Evolutionary conservation across 257 asterid genomes (phyloP).

Genomic region (Solanum neorickii): DNA sequence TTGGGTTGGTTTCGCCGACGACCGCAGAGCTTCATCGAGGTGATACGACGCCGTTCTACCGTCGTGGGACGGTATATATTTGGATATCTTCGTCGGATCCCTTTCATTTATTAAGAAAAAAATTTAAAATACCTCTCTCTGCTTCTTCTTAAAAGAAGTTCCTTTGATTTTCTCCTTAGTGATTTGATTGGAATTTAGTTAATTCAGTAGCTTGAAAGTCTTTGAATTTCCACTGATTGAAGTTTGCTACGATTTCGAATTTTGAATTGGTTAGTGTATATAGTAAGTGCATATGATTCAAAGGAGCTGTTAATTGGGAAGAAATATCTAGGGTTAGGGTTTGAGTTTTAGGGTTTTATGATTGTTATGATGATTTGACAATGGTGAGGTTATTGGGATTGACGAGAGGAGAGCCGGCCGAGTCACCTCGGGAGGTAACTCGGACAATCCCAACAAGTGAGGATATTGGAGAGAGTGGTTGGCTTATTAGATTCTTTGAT

Average conservation of each 20-base stretch:
- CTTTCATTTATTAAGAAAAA: background rate
- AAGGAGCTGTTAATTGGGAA: constrained; percentile 13
- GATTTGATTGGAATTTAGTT: background rate
- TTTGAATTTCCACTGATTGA: background rate
- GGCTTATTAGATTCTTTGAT: constrained; percentile 84
- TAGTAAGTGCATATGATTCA: constrained; percentile 11
- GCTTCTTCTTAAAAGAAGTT: background rate
- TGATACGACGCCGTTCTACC: background rate
- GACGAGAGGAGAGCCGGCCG: constrained; percentile 63
- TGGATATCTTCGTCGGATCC: background rate
- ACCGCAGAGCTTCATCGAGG: background rate
- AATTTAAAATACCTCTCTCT: background rate
- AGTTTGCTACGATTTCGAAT: background rate
- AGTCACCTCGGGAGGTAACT: constrained; percentile 87
- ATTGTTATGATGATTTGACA: constrained; percentile 34
- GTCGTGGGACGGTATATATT: background rate
- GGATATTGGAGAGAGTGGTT: constrained; percentile 76
- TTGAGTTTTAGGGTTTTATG: constrained; percentile 32
- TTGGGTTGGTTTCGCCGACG: background rate
- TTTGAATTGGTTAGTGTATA: background rate
- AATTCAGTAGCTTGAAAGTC: background rate
- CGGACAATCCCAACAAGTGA: constrained; percentile 88
- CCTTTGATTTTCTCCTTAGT: background rate
- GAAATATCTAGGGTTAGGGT: background rate
- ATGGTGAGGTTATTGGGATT: constrained; percentile 79